Evolutionary conservation across 805 yeast genomes (phyloP), one percentile per base, ranked within the genome.

Genomic region (Cyberlindnera mississippiensis): DNA sequence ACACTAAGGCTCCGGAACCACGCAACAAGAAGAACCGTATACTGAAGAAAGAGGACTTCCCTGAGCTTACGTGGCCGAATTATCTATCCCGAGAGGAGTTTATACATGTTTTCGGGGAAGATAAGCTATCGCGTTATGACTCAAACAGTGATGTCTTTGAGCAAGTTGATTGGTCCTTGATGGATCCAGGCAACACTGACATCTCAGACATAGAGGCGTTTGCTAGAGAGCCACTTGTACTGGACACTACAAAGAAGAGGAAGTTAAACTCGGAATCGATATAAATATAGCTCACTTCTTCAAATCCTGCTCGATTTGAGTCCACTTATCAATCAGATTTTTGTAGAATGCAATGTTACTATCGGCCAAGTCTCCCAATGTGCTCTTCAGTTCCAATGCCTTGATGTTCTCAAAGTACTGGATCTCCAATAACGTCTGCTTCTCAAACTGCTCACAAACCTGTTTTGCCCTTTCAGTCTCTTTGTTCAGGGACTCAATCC

Each of bases 1-100:
- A 93, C 62, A 82, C 76, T 22, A 76, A 80, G 34, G 96, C 97
- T 1, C 99, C 98, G 0, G 72, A 63, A 19, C 90, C 95, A 4
- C 78, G 85, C 53, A 67, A 73, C 17, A 90, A 90, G 59, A 82
- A 82, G 61, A 80, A 75, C 60, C 78, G 82, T 60, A 77, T 65
- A 45, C 71, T 79, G 44, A 84, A 74, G 17, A 62, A 65, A 16
- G 72, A 77, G 19, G 71, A 66, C 19, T 85, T 75, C 46, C 91
- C 95, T 0, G 64, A 66, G 0, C 55, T 86, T n/a, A 63, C 71
- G 7, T 86, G 83, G 68, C 49, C 61, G 0, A 60, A 68, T 16
- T 85, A 80, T 53, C 50, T 88, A 9, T 59, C 72, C 1, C 55
- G 65, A 35, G 68, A 69, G 1, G 75, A 76, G 40, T 87, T 85